phyloP scores from a whole-genome alignment of 441 rosid species.

The Euphorbia schlechtendalii region DNA sequence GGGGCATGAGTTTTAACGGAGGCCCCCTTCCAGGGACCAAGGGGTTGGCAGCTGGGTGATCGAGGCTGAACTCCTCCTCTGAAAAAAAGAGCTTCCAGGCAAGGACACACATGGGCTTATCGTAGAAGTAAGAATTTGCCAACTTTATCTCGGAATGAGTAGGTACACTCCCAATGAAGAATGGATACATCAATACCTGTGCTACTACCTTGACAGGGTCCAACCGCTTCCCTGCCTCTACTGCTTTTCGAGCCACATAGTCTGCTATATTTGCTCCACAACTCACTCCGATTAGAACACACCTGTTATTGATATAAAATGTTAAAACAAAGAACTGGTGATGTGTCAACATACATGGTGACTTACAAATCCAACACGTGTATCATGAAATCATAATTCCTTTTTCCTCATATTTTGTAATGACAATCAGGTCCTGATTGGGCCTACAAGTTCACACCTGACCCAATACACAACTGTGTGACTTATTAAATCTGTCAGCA shows the following conservation, averaged over 20 bases:
- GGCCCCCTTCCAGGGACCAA: conserved; percentile 72
- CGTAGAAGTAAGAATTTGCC: conserved; percentile 86
- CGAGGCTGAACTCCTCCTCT: conserved; percentile 68
- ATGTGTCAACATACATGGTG: not conserved
- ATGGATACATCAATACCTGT: conserved; percentile 85
- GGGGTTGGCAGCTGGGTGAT: conserved; percentile 86
- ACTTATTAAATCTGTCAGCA: not conserved
- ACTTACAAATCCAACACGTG: not conserved
- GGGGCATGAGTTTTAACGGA: conserved; percentile 81
- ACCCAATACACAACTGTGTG: not conserved
- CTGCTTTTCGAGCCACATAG: conserved; percentile 70
- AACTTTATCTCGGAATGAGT: conserved; percentile 83
- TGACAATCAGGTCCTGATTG: not conserved
- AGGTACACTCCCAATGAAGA: conserved; percentile 72
- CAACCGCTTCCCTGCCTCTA: conserved; percentile 65
- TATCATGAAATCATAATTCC: not conserved
- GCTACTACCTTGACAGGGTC: conserved; percentile 91
- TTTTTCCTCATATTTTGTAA: not conserved
- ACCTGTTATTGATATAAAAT: too few relatives aligned
- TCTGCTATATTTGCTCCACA: conserved; percentile 90
- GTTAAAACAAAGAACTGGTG: too few relatives aligned
- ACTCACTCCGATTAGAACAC: conserved; percentile 87
- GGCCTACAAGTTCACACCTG: not conserved
- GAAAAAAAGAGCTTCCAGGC: conserved; percentile 91
- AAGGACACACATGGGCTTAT: conserved; percentile 67